Evolutionary conservation across 805 yeast species (phyloP).

Genomic region (Yarrowia alimentaria): DNA sequence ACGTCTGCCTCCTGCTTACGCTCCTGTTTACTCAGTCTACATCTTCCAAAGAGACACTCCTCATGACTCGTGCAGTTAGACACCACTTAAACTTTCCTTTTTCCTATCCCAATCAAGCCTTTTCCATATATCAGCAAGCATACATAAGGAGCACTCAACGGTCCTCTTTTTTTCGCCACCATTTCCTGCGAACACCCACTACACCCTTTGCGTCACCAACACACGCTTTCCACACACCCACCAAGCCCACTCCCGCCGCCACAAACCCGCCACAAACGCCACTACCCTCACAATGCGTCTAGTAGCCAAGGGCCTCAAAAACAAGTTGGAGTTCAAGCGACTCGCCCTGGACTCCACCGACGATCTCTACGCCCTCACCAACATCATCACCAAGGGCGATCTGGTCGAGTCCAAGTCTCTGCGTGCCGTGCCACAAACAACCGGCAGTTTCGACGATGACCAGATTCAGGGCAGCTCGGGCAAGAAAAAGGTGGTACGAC

Average conservation of each 20-base stretch:
- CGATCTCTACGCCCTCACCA: slow-evolving; percentile 25
- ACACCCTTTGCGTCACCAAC: not conserved
- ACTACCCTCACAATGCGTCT: too few relatives aligned
- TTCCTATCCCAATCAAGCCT: slow-evolving; percentile 21
- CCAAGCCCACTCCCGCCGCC: not conserved
- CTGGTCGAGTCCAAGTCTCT: slow-evolving; percentile 23
- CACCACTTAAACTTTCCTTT: not conserved
- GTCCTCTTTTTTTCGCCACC: too few relatives aligned
- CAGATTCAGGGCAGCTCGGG: slow-evolving; percentile 20
- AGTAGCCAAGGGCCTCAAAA: slow-evolving; percentile 21
- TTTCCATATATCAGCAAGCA: slow-evolving; percentile 23
- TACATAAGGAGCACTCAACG: not conserved
- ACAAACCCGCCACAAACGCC: not conserved
- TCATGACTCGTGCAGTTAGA: not conserved
- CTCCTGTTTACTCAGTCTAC: too few relatives aligned
- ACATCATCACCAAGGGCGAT: slow-evolving; percentile 17
- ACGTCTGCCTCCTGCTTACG: too few relatives aligned
- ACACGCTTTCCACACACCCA: not conserved
- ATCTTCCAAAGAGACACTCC: too few relatives aligned
- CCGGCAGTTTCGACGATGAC: slow-evolving; percentile 16
- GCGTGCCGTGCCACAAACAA: slow-evolving; percentile 26
- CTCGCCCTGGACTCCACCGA: slow-evolving; percentile 25
- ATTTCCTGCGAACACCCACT: not conserved
- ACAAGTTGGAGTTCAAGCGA: slow-evolving; percentile 21
- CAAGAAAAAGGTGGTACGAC: slow-evolving; percentile 20